Evolutionary conservation across 1,284 basidiomycete genomes (phyloP), one percentile per base, ranked within the genome.

Genomic region (Volvariella volvacea): DNA sequence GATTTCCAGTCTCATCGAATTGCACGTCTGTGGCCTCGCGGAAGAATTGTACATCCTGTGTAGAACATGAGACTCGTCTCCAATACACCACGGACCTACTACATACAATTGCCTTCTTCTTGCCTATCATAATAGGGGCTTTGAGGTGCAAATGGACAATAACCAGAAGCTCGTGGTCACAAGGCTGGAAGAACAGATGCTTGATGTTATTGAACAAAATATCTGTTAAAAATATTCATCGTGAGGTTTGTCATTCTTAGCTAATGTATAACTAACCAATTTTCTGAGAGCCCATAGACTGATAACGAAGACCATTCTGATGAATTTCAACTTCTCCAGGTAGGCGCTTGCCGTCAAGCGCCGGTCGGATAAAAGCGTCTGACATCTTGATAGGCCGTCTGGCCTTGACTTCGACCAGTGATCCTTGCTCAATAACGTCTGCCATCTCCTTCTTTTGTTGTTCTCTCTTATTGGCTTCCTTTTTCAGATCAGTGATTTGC

Each of bases 1-100:
- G 82, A 60, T 98, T 98, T n/a, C 95, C 95, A 0, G 94, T 97
- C 67, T 99, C 96, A 59, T 99, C 96, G 59, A 98, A 99, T 53
- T 95, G 91, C 30, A 95, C 92, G 58, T 99, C 96, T 0, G 92
- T 91, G 1, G 94, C 96, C 69, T 99, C 96, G 19, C 96, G 89
- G 72, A 90, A 96, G 67, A 99, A 98, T 78, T 99, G 96, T 7
- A 99, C 82, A 61, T 99, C 96, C 85, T 92, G 50, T 22, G 39
- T 41, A 38, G 16, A 32, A 48, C 22, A 48, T 47, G 21, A 31
- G 25, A 31, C 2, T 21, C 31, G 39, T 47, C 30, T 45, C 15
- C n/a, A 22, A 39, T 39, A 33, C 39, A 25, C 34, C 15, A 39
- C 41, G 20, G 40, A 31, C 34, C 22, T 46, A 14, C 28, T 4